Base-by-base conservation (phyloP, 2,329 filamentous ascomycete genomes). In the Sordariomycetes sp. region DNA sequence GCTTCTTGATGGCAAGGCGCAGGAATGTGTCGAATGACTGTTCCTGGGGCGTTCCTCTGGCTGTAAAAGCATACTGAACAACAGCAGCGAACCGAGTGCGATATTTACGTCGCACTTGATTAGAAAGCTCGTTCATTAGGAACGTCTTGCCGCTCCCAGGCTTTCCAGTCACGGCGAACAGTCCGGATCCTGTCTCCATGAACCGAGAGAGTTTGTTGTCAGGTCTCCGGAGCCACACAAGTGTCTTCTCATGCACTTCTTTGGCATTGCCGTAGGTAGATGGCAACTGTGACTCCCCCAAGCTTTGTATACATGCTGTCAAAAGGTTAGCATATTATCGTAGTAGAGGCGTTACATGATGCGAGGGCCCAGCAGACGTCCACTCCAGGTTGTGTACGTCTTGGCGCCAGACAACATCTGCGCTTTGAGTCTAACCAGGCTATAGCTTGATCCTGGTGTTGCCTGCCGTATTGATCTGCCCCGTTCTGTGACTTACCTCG, bases 111-210 rank as follows among this genome's bases (percentile, higher is more conserved):
- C 34, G 37, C 14, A 32, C 15, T 30, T 29, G 24, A 7, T 20
- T 31, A 4, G 36, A 30, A 5, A 39, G 21, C 28, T 33, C 37
- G 38, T 34, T 42, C 37, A 42, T 38, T 2, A 39, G 32, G 14
- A 37, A 18, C 9, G 40, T 35, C 27, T 42, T 42, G 23, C 40
- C 40, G 24, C 35, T 40, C 8, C 40, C 40, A 4, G 40, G 38
- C 21, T 42, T 39, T n/a, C 40, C 40, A 9, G 23, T 25, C 23
- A 25, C 23, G n/a, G 23, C 23, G 23, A 25, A 41, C 5, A 41
- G 21, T 17, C 34, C 37, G 4, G 25, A 30, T 3, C 39, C 37
- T 4, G n/a, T 23, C 12, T 19, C n/a, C n/a, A 39, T 21, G 36
- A 36, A 41, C 6, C 25, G 16, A 21, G 29, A 25, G n/a, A 25